Evolutionary conservation across 2,329 filamentous ascomycete genomes (phyloP).

Genomic region (Trichoderma arundinaceum): DNA sequence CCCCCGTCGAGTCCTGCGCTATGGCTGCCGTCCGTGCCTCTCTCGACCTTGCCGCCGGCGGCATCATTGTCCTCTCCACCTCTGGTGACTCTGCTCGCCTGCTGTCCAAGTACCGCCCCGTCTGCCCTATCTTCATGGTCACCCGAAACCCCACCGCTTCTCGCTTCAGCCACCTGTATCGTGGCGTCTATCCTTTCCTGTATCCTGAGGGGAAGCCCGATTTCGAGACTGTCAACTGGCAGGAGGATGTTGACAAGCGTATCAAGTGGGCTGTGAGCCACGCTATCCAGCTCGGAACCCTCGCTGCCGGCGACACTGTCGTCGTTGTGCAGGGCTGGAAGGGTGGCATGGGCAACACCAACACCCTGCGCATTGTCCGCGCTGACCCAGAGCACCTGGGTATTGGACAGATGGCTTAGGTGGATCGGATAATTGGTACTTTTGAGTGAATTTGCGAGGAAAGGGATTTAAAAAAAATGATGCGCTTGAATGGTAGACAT

Average conservation of each 20-base stretch:
- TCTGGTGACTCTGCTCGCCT: conserved; percentile 94
- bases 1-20: conserved; percentile 89
- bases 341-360: conserved; percentile 90
- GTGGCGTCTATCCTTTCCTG: conserved; percentile 96
- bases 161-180: conserved; percentile 92
- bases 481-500: conserved; percentile 40
- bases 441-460: conserved; percentile 23
- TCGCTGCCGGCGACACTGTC: conserved; percentile 74
- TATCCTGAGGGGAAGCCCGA: conserved; percentile 94
- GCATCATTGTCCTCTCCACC: conserved; percentile 94
- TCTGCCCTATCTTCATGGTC: conserved; percentile 99
- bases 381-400: conserved; percentile 64
- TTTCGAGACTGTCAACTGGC: conserved; percentile 92
- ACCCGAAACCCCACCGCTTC: conserved; percentile 84
- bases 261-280: conserved; percentile 96
- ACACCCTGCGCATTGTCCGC: conserved; percentile 72
- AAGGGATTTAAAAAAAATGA: conserved; percentile 34
- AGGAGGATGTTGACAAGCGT: conserved; percentile 96
- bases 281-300: conserved; percentile 80
- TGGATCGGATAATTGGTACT: conserved; percentile 25
- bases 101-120: conserved; percentile 96
- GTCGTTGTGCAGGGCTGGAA: conserved; percentile 91
- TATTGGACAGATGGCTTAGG: conserved; percentile 52
- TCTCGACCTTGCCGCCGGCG: conserved; percentile 93
- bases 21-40: conserved; percentile 97